Evolutionary conservation across 2,329 filamentous ascomycete genomes (phyloP).

Genomic region (Zalaria sp.): DNA sequence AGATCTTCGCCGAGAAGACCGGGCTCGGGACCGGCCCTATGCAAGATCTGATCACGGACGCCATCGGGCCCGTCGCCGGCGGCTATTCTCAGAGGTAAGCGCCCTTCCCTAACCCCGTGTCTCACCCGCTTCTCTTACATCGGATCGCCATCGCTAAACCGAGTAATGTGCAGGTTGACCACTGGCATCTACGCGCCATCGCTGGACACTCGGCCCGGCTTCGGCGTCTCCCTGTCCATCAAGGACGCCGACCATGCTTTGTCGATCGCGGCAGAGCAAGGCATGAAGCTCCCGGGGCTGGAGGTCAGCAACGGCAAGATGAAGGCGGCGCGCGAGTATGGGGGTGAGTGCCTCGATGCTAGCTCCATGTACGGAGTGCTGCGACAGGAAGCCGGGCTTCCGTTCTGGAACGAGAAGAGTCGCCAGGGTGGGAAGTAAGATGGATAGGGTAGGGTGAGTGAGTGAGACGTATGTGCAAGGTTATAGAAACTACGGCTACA

Average conservation of each 20-base stretch:
- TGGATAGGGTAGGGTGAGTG: too few species aligned
- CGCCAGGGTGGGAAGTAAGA: neutral
- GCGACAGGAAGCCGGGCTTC: conserved; percentile 2
- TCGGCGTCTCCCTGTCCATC: conserved; percentile 6
- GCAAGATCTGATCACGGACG: conserved; percentile 28
- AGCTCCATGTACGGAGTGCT: conserved; percentile 4
- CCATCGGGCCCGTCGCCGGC: conserved; percentile 28
- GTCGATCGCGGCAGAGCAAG: conserved; percentile 2
- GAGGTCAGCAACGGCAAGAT: conserved; percentile 6
- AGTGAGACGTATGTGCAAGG: neutral
- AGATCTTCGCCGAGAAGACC: conserved; percentile 32
- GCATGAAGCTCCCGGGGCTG: conserved; percentile 5
- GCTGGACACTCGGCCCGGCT: conserved; percentile 10
- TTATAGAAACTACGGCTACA: neutral
- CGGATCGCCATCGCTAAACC: neutral
- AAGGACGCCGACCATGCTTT: conserved; percentile 8
- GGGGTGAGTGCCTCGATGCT: conserved; percentile 3
- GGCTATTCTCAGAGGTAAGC: conserved; percentile 26
- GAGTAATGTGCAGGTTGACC: conserved; percentile 17
- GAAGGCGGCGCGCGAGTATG: conserved; percentile 4
- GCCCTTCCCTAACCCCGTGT: neutral
- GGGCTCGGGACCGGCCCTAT: conserved; percentile 27
- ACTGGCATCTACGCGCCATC: conserved; percentile 27
- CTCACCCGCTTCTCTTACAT: too few species aligned
- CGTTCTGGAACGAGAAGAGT: conserved; percentile 5